Conservation (phyloP, 1,139 yeast genomes). For the Yamadazyma diospyri region DNA sequence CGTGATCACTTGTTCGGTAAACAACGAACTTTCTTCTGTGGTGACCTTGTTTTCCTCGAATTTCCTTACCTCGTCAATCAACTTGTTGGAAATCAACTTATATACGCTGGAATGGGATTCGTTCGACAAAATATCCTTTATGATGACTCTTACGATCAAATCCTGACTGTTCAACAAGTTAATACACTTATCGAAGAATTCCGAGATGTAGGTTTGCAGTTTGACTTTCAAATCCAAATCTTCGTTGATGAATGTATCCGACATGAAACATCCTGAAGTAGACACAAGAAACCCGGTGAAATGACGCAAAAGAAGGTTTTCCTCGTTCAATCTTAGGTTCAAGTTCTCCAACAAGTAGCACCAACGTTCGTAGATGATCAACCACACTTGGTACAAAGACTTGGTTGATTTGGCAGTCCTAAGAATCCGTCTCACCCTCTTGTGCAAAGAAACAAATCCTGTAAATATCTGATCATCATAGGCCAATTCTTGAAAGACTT, state of each 20-base stretch:
- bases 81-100: slow-evolving; percentile 32
- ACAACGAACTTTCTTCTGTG: slow-evolving; percentile 31
- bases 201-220: slow-evolving; percentile 30
- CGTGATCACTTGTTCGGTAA: slow-evolving; percentile 38
- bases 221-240: slow-evolving; percentile 25
- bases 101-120: slow-evolving; percentile 48
- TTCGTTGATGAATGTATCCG: slow-evolving; percentile 24
- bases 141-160: slow-evolving; percentile 45
- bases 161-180: slow-evolving; percentile 48
- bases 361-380: slow-evolving; percentile 58
- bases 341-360: slow-evolving; percentile 24
- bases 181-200: slow-evolving; percentile 50
- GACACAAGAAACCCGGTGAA: slow-evolving; percentile 62
- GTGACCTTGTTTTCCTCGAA: slow-evolving; percentile 25
- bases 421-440: slow-evolving; percentile 55
- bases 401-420: slow-evolving; percentile 58
- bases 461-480: slow-evolving; percentile 63
- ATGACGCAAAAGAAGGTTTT: slow-evolving; percentile 49
- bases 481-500: slow-evolving; percentile 47
- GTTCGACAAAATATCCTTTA: slow-evolving; percentile 41
- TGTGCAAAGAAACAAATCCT: slow-evolving; percentile 75
- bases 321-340: slow-evolving; percentile 22
- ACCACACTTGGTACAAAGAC: slow-evolving; percentile 62
- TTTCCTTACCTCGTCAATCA: slow-evolving; percentile 22
- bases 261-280: slow-evolving; percentile 52